Evolutionary conservation across 176 grass and related monocot genomes (phyloP).

Genomic region (Cymbopogon citratus): DNA sequence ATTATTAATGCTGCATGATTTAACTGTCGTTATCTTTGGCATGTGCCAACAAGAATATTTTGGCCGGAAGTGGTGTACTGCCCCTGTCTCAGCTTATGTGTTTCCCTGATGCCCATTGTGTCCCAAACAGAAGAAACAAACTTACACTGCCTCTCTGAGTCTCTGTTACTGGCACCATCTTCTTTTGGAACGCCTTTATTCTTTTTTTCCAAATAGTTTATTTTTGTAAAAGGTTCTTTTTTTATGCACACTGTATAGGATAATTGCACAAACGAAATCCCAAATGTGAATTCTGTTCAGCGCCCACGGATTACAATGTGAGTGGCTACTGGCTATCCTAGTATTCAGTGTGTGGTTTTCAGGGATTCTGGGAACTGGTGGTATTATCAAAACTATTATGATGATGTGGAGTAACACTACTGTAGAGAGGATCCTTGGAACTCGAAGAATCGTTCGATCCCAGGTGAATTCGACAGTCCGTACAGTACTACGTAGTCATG

Average conservation of each 20-base stretch:
- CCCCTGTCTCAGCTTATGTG: conserved; percentile 26
- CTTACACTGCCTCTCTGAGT: conserved; percentile 18
- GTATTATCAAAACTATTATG: conserved; percentile 14
- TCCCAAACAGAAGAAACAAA: conserved; percentile 24
- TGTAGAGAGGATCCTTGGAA: background rate
- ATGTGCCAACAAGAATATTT: conserved; percentile 14
- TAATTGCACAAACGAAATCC: background rate
- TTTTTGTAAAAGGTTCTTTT: background rate
- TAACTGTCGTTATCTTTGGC: conserved; percentile 23
- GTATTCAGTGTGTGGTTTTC: conserved; percentile 32
- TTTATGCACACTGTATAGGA: background rate
- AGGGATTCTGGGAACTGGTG: conserved; percentile 14
- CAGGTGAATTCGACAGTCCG: background rate
- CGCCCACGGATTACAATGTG: conserved; percentile 29
- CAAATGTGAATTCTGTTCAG: background rate
- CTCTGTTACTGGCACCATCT: conserved; percentile 2
- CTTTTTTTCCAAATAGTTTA: background rate
- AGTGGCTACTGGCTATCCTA: background rate
- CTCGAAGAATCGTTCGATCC: background rate
- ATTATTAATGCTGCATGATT: conserved; percentile 28
- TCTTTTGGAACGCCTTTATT: background rate
- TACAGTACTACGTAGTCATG: background rate
- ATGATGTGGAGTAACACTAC: background rate
- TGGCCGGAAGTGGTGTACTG: conserved; percentile 6
- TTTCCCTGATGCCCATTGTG: conserved; percentile 18